Percentiles rank a stretch among this genome's conserved stretches.
These are phyloP conservation scores for Petunia secreta DNA, from an alignment of 257 asterid genomes.

Conservation along the genomic window DNA sequence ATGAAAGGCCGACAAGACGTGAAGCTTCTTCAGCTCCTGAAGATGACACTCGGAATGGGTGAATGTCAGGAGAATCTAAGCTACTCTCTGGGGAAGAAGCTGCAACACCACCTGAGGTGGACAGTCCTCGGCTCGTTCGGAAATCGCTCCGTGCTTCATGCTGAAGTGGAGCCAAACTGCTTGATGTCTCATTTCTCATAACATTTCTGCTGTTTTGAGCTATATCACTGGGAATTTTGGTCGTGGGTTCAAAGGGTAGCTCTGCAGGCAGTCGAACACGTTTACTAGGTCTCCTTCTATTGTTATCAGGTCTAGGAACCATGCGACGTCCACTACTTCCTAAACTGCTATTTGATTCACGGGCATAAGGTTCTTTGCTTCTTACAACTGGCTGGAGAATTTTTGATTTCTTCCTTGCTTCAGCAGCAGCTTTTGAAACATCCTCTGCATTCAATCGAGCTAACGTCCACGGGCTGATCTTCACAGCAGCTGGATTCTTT, in stretches of 20 bases:
- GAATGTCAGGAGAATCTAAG: conserved; percentile 80
- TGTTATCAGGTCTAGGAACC: conserved; percentile 54
- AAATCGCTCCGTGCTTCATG: conserved; percentile 70
- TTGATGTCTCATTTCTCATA: conserved; percentile 49
- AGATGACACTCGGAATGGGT: conserved; percentile 66
- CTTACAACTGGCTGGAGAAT: conserved; percentile 70
- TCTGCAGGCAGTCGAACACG: conserved; percentile 89
- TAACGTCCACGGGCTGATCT: conserved; percentile 95
- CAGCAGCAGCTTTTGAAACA: conserved; percentile 94
- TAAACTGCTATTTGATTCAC: conserved; percentile 65
- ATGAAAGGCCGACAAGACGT: conserved; percentile 50
- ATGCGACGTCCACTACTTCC: conserved; percentile 71
- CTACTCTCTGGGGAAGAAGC: conserved; percentile 96
- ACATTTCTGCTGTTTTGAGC: conserved; percentile 41
- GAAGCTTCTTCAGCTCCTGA: conserved; percentile 64
- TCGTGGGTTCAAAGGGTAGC: conserved; percentile 52
- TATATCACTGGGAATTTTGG: conserved; percentile 40
- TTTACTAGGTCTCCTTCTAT: conserved; percentile 70
- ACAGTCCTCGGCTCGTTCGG: conserved; percentile 42
- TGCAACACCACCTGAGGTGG: conserved; percentile 47
- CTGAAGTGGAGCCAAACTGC: conserved; percentile 70
- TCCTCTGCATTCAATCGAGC: conserved; percentile 91
- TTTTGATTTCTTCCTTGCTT: conserved; percentile 90
- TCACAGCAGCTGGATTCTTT: conserved; percentile 75
- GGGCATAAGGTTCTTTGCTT: conserved; percentile 45